These are phyloP conservation scores for Lindgomyces ingoldianus DNA, from an alignment of 495 filamentous ascomycete genomes.

Conservation along the genomic window DNA sequence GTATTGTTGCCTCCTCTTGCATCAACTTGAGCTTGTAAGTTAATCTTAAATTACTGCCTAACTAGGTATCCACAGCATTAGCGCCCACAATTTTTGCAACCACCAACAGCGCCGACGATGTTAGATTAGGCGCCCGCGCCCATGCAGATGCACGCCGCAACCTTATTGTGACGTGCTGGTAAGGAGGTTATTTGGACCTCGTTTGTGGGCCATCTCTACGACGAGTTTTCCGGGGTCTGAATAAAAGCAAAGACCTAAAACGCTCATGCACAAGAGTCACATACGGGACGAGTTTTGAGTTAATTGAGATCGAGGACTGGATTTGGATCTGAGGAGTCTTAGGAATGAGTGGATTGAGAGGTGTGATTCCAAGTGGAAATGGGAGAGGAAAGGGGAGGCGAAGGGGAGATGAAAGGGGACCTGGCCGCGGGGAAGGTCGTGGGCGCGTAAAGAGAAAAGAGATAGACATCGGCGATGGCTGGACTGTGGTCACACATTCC, in stretches of 20 bases:
- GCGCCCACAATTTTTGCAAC: too few species aligned
- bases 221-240: too few species aligned
- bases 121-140: too few species aligned
- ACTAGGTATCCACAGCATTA: too few species aligned
- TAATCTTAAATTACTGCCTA: too few species aligned
- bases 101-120: too few species aligned
- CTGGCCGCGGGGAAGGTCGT: background rate
- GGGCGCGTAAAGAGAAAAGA: slow-evolving; percentile 29
- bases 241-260: background rate
- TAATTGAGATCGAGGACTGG: too few species aligned
- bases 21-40: too few species aligned
- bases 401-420: background rate
- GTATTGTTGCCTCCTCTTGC: too few species aligned
- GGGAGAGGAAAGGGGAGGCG: background rate
- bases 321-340: background rate
- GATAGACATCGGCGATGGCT: slow-evolving; percentile 15
- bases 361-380: background rate
- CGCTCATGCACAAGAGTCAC: background rate
- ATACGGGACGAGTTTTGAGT: too few species aligned
- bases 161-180: background rate
- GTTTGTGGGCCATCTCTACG: too few species aligned
- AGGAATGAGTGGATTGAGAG: background rate
- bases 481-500: slow-evolving; percentile 23
- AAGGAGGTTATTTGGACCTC: background rate
- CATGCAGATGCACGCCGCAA: slow-evolving; percentile 28